Base-by-base conservation (phyloP, 768 basidiomycete genomes). In the Hypholoma fasciculare region DNA sequence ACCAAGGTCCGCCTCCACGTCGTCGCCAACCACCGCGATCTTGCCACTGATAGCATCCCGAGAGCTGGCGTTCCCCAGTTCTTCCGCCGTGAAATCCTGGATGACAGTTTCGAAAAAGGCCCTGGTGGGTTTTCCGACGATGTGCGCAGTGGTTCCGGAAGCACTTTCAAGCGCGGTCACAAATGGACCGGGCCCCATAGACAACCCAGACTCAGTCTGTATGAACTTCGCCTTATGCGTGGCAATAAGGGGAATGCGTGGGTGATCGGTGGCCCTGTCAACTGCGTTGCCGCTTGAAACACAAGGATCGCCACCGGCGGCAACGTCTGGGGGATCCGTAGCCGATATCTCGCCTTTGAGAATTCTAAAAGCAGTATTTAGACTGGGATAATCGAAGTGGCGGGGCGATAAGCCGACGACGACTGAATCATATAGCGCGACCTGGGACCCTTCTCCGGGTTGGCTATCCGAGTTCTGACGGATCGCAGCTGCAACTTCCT, bases 161-260 rank as follows among this genome's bases (percentile, higher is more conserved):
- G 87, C 86, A 14, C 72, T 68, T 64, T 90, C 87, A 13, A 90
- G 75, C 0, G 84, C 87, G 1, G 75, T 69, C 16, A 90, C 81
- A 63, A 90, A 91, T 2, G 88, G 86, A 0, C 89, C 88, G 0
- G 87, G 86, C 2, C 89, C 89, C 12, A 90, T 74, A 3, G 85
- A 86, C 7, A 89, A 76, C 0, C 77, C 82, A 30, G 82, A 70
- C 23, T 75, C 69, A 0, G 73, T 68, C 61, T 82, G 72, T 26
- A 86, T 68, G 69, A 81, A 87, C 54, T 77, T 78, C 2, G 82
- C 78, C 49, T 78, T 76, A 70, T 89, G 87, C 0, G 88, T 82
- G 0, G 84, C 85, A 27, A 90, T 81, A 52, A 89, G 73, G 4
- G 73, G 76, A 54, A 67, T 58, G 51, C 13, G 52, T 17, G 39